Evolutionary conservation across 805 yeast genomes (phyloP).

Genomic region (Kockiozyma suomiensis): DNA sequence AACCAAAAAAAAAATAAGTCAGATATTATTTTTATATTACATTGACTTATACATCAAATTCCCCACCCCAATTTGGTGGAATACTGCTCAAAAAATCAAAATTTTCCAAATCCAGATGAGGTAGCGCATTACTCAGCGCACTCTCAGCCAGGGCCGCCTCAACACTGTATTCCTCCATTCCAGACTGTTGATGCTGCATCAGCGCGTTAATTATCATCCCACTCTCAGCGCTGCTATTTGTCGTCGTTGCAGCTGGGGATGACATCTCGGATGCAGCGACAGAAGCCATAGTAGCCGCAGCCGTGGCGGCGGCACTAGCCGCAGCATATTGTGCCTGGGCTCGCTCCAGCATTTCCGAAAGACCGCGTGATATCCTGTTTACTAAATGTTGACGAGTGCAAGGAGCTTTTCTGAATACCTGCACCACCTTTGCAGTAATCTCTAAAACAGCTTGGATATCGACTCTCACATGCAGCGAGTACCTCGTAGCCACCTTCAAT

Average conservation of each 20-base stretch:
- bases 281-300: constrained; percentile 10
- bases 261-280: constrained; percentile 6
- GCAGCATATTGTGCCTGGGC: constrained; percentile 11
- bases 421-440: constrained; percentile 11
- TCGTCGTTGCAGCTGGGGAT: constrained; percentile 3
- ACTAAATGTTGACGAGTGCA: constrained; percentile 30
- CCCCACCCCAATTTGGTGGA: constrained; percentile 21
- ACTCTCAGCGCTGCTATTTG: background rate
- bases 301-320: constrained; percentile 11
- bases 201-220: background rate
- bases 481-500: constrained; percentile 19
- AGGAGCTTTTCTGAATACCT: constrained; percentile 14
- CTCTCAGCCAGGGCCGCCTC: constrained; percentile 14
- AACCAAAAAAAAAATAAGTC: background rate
- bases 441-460: constrained; percentile 11
- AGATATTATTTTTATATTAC: background rate
- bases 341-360: constrained; percentile 23
- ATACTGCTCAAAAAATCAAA: constrained; percentile 24
- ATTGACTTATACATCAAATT: constrained; percentile 9
- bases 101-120: constrained; percentile 18
- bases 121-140: constrained; percentile 6
- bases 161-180: constrained; percentile 8
- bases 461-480: constrained; percentile 17
- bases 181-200: background rate
- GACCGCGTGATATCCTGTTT: constrained; percentile 21